Conservation (phyloP, 257 asterid genomes). For the Craterostigma plantagineum region DNA sequence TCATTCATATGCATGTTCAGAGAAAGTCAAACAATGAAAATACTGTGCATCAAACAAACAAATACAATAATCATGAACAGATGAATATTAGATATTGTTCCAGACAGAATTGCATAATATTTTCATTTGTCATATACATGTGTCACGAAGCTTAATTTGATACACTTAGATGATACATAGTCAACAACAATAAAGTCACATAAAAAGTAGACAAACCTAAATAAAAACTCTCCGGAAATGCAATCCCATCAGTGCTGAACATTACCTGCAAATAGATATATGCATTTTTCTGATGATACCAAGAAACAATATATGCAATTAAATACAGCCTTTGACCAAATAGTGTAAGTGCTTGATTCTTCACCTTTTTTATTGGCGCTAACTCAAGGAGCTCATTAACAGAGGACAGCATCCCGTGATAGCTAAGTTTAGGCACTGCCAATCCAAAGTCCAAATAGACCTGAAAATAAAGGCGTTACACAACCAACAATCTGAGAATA, state of each 20-base stretch:
- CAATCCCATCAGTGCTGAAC: conserved; percentile 84
- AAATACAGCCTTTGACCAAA: too few species aligned
- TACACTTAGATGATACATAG: too few species aligned
- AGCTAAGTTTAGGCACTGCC: conserved; percentile 92
- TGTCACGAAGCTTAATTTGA: too few species aligned
- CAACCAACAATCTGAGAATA: neutral
- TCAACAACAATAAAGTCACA: neutral
- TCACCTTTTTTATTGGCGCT: conserved; percentile 82
- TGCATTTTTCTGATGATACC: neutral
- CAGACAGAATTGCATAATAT: too few species aligned
- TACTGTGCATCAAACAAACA: too few species aligned
- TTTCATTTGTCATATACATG: too few species aligned
- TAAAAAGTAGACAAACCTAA: conserved; percentile 39
- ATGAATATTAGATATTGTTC: too few species aligned
- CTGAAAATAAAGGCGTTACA: conserved; percentile 18
- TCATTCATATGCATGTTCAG: too few species aligned
- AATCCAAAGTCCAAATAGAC: conserved; percentile 88
- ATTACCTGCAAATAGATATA: conserved; percentile 37
- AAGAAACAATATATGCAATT: neutral
- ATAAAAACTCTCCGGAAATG: conserved; percentile 79
- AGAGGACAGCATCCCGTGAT: conserved; percentile 89
- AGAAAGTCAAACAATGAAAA: too few species aligned
- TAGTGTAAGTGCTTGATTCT: conserved; percentile 5
- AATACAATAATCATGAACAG: too few species aligned
- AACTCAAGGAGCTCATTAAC: conserved; percentile 81